Base-by-base conservation (phyloP, 2,329 filamentous ascomycete genomes). In the Aspergillus neoniger region DNA sequence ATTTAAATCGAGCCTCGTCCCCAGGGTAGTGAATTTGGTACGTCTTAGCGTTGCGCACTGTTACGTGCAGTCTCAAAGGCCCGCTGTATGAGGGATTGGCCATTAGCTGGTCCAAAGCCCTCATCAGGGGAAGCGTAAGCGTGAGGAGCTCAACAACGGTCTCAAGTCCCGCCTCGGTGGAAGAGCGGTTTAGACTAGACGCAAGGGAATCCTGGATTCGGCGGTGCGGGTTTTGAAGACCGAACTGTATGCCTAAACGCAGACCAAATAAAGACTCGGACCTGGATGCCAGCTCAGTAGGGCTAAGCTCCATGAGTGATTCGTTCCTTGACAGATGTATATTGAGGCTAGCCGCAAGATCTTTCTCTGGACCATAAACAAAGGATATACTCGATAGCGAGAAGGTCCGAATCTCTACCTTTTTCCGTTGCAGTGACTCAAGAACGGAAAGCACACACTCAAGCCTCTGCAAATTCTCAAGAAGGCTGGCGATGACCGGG, bases 171-270 rank as follows among this genome's bases (percentile, higher is more conserved):
- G 69, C 58, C 48, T 72, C 70, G 21, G 69, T 60, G 32, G 69
- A 68, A 28, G 65, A 60, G 23, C 69, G 65, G 53, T 79, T 79
- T 49, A 79, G 63, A 49, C 69, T 72, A 52, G 72, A 68, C 2
- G 73, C 71, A 12, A 79, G 67, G n/a, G 76, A 65, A 52, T 75
- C 73, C 62, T 73, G 74, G 51, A 79, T 76, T 28, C 77, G 75
- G 47, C 76, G 74, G 65, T 79, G 77, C 47, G 76, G 76, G 53
- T 74, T 79, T 23, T 68, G 64, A 32, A 60, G 61, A 60, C 74
- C 68, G 58, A 79, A 77, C 15, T 63, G 67, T 43, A 79, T 72
- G 21, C 68, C 68, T 44, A 78, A 61, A 10, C 61, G 68, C 36
- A 73, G 55, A 9, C 59, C 62, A 61, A 72, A 75, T 32, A 75